Evolutionary conservation across 2,329 filamentous ascomycete species (phyloP).

Genomic region (Sclerotinia borealis): DNA sequence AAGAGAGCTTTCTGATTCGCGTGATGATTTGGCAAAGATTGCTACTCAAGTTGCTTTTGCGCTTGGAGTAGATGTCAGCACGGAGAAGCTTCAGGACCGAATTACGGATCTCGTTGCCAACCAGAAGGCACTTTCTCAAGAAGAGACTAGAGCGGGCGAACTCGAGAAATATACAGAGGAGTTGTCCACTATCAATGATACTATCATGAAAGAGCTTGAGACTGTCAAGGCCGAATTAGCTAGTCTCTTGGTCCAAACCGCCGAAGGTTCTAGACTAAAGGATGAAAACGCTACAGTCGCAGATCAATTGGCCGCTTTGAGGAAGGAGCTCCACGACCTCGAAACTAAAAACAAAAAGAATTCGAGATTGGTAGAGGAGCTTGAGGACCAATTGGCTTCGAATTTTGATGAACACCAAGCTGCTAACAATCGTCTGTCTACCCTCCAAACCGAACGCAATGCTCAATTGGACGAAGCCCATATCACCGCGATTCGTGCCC

Average conservation of each 20-base stretch:
- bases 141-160: slow-evolving; percentile 53
- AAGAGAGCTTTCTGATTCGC: slow-evolving; percentile 57
- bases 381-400: slow-evolving; percentile 91
- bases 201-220: slow-evolving; percentile 57
- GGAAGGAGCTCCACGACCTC: slow-evolving; percentile 58
- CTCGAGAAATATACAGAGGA: slow-evolving; percentile 51
- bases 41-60: slow-evolving; percentile 57
- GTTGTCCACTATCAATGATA: slow-evolving; percentile 52
- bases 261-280: slow-evolving; percentile 41
- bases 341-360: slow-evolving; percentile 79
- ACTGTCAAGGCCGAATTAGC: slow-evolving; percentile 49
- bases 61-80: slow-evolving; percentile 55
- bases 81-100: slow-evolving; percentile 60
- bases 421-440: slow-evolving; percentile 78
- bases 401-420: slow-evolving; percentile 92
- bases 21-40: slow-evolving; percentile 58
- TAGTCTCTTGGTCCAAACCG: slow-evolving; percentile 43
- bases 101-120: slow-evolving; percentile 52
- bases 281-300: slow-evolving; percentile 42
- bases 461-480: slow-evolving; percentile 75
- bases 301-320: slow-evolving; percentile 55
- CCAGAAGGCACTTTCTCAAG: slow-evolving; percentile 52
- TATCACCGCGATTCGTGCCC: slow-evolving; percentile 53
- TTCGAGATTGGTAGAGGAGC: slow-evolving; percentile 83
- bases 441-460: slow-evolving; percentile 68